Percentiles rank a stretch among this genome's conserved stretches.
phyloP scores from a whole-genome alignment of 495 filamentous ascomycete genomes.

The Neurospora hispaniola region DNA sequence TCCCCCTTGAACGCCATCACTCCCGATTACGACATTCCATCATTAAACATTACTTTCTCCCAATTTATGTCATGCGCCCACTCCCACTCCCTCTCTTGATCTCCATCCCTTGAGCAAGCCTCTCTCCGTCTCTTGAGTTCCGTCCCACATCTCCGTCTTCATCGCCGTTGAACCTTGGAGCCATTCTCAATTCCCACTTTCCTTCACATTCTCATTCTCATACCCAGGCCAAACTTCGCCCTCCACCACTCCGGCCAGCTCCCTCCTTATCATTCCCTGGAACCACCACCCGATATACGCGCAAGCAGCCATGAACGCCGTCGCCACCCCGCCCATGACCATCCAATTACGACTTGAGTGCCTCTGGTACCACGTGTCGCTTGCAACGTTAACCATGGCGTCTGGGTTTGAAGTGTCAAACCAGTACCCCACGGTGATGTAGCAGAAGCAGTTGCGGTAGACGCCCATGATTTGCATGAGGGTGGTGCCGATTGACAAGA shows the following conservation, averaged over 20 bases:
- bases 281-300: constrained; percentile 1
- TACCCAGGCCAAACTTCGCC: background rate
- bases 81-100: background rate
- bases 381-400: background rate
- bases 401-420: background rate
- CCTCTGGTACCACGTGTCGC: background rate
- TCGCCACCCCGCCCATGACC: background rate
- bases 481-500: constrained; percentile 17
- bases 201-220: background rate
- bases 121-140: background rate
- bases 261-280: background rate
- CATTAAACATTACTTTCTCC: background rate
- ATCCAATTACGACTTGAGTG: background rate
- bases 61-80: background rate
- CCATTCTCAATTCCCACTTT: background rate
- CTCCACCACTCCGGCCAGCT: background rate
- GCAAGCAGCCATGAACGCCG: background rate
- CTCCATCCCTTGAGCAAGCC: background rate
- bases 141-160: background rate
- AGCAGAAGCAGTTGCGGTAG: constrained; percentile 27
- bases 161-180: background rate
- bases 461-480: constrained; percentile 31
- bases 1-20: background rate
- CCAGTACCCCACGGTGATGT: background rate
- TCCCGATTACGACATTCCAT: background rate